phyloP scores from a whole-genome alignment of 371 early-diverging fungal genomes.

The Mucor ambiguus region DNA sequence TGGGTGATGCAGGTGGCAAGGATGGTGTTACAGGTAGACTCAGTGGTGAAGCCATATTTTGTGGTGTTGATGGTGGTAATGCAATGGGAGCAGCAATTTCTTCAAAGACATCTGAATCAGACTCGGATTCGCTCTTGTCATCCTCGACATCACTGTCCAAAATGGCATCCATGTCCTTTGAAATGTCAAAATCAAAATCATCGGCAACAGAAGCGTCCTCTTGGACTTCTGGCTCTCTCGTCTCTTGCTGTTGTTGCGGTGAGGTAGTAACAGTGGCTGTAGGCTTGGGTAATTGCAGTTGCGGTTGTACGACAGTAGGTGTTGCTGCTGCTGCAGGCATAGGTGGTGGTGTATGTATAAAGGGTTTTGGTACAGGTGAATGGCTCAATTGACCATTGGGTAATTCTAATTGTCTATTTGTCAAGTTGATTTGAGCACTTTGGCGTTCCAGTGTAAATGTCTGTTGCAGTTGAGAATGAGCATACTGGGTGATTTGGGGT shows the following conservation, averaged over 20 bases:
- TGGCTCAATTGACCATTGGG: slow-evolving; percentile 6
- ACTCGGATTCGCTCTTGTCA: slow-evolving; percentile 13
- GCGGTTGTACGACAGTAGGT: background rate
- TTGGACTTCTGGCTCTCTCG: background rate
- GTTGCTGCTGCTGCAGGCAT: background rate
- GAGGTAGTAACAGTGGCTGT: background rate
- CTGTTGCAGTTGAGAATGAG: background rate
- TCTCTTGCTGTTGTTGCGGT: background rate
- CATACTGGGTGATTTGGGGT: background rate
- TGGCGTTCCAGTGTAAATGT: slow-evolving; percentile 23
- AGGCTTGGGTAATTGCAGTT: background rate
- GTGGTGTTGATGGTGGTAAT: slow-evolving; percentile 1
- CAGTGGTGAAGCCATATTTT: slow-evolving; percentile 5
- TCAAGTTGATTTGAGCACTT: slow-evolving; percentile 18
- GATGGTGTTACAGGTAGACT: slow-evolving; percentile 16
- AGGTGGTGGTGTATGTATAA: slow-evolving; percentile 10
- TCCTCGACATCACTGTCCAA: slow-evolving; percentile 21
- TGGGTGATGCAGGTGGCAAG: slow-evolving; percentile 15
- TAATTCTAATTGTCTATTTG: slow-evolving; percentile 10
- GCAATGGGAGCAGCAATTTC: slow-evolving; percentile 18
- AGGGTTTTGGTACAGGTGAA: slow-evolving; percentile 11
- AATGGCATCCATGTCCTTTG: slow-evolving; percentile 29
- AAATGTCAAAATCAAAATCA: slow-evolving; percentile 23
- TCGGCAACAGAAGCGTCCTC: background rate
- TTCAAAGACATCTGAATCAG: slow-evolving; percentile 23